Evolutionary conservation across 305 asterid species (phyloP).

Genomic region (Fraxinus xanthoxyloides): DNA sequence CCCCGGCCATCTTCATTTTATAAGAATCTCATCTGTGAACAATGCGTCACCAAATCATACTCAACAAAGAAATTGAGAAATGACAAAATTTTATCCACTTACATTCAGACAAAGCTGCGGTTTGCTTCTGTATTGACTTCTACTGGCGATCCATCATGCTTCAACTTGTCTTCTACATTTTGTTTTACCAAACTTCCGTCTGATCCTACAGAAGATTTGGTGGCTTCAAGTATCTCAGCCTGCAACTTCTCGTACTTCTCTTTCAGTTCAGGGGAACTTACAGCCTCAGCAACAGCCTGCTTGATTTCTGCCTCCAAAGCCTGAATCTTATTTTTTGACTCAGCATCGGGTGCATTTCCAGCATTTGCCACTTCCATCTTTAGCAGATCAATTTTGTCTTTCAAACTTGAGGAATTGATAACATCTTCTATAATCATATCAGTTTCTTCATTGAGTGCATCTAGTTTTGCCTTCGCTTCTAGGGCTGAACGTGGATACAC

Average conservation of each 20-base stretch:
- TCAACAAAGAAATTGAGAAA: background rate
- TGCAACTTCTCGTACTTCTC: conserved; percentile 50
- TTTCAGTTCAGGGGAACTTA: conserved; percentile 41
- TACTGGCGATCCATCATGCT: conserved; percentile 22
- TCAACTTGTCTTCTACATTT: conserved; percentile 13
- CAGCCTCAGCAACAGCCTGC: conserved; percentile 47
- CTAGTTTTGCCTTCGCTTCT: conserved; percentile 38
- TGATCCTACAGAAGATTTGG: conserved; percentile 44
- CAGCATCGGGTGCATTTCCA: conserved; percentile 45
- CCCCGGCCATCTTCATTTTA: conserved; percentile 12
- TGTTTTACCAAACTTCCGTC: conserved; percentile 41
- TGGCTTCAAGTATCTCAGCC: conserved; percentile 43
- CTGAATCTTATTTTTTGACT: conserved; percentile 50
- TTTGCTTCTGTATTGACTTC: conserved; percentile 36
- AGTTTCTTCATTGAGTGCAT: conserved; percentile 48
- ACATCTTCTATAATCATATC: conserved; percentile 43
- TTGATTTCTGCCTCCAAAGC: conserved; percentile 54
- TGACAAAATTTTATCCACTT: conserved; percentile 19
- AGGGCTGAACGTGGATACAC: conserved; percentile 32
- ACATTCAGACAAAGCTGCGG: conserved; percentile 35
- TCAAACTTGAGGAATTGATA: conserved; percentile 55
- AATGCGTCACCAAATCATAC: background rate
- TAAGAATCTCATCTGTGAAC: conserved; percentile 14
- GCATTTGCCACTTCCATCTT: conserved; percentile 53
- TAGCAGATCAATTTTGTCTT: conserved; percentile 60